Evolutionary conservation across 2,329 filamentous ascomycete species (phyloP), one percentile per base, ranked within the genome.

Genomic region (Cytospora schulzeri): DNA sequence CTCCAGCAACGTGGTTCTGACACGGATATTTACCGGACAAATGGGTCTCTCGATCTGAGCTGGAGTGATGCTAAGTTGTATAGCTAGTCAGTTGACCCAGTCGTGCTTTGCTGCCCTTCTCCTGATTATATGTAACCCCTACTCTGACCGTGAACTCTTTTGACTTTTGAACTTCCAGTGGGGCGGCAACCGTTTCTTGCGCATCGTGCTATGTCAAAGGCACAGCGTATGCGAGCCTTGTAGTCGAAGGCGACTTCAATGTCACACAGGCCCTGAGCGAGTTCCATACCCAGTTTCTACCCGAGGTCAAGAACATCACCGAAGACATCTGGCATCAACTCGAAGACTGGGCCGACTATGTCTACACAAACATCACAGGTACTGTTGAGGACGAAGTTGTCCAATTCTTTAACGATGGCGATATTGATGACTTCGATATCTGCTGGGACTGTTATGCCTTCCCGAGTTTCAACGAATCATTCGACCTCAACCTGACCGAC

Each of bases 191-290:
- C 57, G 76, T 83, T 38, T 73, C 74, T 14, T 84, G 82, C 70
- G 76, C 73, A 4, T 80, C 73, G 5, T 85, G 83, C 69, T 85
- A 85, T 69, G 71, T 85, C 62, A 81, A 80, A 63, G 82, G 81
- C 52, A 71, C 68, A 6, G 81, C 79, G 14, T 78, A 71, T 12
- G 79, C 78, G 1, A 70, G 78, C 24, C 72, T 85, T 28, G 77
- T 72, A 0, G 74, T 83, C 11, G 72, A 75, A 3, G 74, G 74
- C 9, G 70, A 75, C 4, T 80, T 83, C 70, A 78, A 83, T 58
- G 68, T 74, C 26, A 75, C 66, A 5, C 64, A 76, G 26, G 71
- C 71, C 9, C 60, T 79, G 29, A 38, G 66, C 14, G 76, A 78
- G 38, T 69, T 79, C 56, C 75, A 73, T 0, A 56, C 70, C 11